Evolutionary conservation across 225 moss, liverwort and hornwort species (phyloP).

Genomic region (Rhytidiadelphus loreus): DNA sequence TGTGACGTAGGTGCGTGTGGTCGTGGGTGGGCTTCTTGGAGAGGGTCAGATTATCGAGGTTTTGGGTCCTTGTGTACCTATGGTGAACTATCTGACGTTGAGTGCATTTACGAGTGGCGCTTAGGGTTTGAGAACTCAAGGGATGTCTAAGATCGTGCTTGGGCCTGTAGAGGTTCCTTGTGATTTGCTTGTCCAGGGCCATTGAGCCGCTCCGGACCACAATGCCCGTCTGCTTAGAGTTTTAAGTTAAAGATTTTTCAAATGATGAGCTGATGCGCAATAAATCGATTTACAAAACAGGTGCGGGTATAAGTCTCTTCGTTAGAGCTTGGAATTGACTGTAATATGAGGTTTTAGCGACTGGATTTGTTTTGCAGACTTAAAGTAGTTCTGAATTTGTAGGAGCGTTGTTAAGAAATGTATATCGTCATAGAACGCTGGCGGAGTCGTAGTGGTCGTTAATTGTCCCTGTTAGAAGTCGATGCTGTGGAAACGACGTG

Average conservation of each 20-base stretch:
- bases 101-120: neutral
- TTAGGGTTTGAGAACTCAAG: constrained; percentile 9
- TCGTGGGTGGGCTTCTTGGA: neutral
- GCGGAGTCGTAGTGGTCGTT: neutral
- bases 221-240: neutral
- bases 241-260: neutral
- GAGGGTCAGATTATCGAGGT: neutral
- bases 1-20: neutral
- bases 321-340: neutral
- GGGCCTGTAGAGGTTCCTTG: neutral
- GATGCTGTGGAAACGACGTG: neutral
- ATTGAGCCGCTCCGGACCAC: neutral
- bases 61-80: neutral
- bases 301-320: neutral
- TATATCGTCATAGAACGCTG: neutral
- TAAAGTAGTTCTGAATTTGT: neutral
- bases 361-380: neutral
- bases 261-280: neutral
- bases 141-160: neutral
- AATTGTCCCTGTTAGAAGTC: neutral
- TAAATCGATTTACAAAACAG: neutral
- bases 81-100: neutral
- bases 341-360: neutral
- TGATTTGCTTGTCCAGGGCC: neutral
- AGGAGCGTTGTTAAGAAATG: neutral